Base-by-base conservation (phyloP, 257 asterid genomes). In the Solanum lignicaule region DNA sequence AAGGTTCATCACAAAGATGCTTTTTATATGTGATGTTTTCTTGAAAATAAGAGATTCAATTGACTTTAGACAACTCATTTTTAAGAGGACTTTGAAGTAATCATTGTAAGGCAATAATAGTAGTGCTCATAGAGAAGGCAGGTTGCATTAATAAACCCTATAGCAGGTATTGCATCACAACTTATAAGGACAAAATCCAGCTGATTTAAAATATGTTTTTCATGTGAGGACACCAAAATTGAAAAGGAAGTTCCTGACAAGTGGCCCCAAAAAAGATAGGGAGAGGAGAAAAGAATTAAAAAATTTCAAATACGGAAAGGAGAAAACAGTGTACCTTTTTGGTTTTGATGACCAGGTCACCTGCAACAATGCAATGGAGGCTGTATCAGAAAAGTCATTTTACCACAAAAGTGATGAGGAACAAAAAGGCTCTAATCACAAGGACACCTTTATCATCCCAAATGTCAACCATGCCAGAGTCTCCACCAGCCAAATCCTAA, bases 371-470 rank as follows among this genome's bases (percentile, higher is more conserved):
- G 86, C 69, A 86, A 83, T 20, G 23, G 38, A 20, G 66, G 7
- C 20, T 75, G 87, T 12, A 52, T 91, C 60, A 93, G 89, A 88
- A 87, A 90, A 33, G 43, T 23, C 83, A 90, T 71, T 41, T 23
- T 60, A 41, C 73, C 23, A 76, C 85, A 71, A 39, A 88, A 87
- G 83, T 43, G 13, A 31, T 21, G 25, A 79, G 36, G 68, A 55
- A 79, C n/a, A 73, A 60, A 36, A 29, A 32, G 87, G 87, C 58
- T 21, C 32, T 36, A 43, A 31, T 73, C 4, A 89, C 55, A 88
- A 21, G 55, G 68, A 72, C 87, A 95, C 96, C 95, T 84, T 89
- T 93, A 65, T 88, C 91, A 72, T 87, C 93, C 99, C 99, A 97
- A 87, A 95, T 87, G 90, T 95, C 98, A 71, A 68, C 89, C 83